Percentiles rank a stretch among this genome's conserved stretches.
Evolutionary conservation across 2,329 filamentous ascomycete species (phyloP).

Genomic region (Purpureocillium lavendulum): DNA sequence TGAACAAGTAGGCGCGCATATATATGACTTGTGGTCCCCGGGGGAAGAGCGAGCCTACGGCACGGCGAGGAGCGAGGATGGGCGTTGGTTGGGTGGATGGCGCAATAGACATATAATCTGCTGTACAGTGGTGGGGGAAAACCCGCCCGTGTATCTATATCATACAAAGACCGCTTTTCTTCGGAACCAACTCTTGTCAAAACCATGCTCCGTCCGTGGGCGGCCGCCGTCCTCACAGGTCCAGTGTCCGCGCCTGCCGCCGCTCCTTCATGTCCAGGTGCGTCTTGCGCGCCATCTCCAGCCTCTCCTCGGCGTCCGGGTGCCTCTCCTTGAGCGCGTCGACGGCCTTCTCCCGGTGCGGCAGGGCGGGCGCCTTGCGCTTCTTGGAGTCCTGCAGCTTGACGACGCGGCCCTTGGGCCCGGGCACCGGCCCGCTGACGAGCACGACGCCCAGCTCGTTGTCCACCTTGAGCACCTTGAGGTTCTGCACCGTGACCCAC

Average conservation of each 20-base stretch:
- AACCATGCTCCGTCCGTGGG: constrained; percentile 5
- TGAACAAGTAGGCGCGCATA: constrained; percentile 26
- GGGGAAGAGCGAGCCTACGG: too few relatives aligned
- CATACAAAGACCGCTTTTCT: constrained; percentile 28
- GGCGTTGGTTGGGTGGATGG: too few relatives aligned
- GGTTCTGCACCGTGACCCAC: constrained; percentile 81
- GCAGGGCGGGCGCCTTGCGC: constrained; percentile 53
- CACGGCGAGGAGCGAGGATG: background rate
- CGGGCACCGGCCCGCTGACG: constrained; percentile 77
- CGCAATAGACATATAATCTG: background rate
- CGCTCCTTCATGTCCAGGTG: constrained; percentile 48
- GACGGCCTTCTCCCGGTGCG: constrained; percentile 38
- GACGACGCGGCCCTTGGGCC: constrained; percentile 79
- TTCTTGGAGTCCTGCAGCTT: constrained; percentile 86
- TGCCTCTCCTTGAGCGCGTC: constrained; percentile 36
- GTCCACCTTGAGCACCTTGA: constrained; percentile 84
- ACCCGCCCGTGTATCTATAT: constrained; percentile 23
- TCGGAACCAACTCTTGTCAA: constrained; percentile 8
- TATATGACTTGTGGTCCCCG: too few relatives aligned
- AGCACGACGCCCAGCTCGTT: constrained; percentile 79
- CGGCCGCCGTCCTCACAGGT: constrained; percentile 11
- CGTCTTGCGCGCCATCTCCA: constrained; percentile 39
- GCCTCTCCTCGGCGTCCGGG: constrained; percentile 32
- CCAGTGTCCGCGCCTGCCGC: constrained; percentile 22
- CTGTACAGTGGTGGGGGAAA: constrained; percentile 11